A percentile compares a stretch with the other conserved stretches of the same genome.
Evolutionary conservation across 2,329 filamentous ascomycete genomes (phyloP).

Genomic region (Pleurostoma richardsiae): DNA sequence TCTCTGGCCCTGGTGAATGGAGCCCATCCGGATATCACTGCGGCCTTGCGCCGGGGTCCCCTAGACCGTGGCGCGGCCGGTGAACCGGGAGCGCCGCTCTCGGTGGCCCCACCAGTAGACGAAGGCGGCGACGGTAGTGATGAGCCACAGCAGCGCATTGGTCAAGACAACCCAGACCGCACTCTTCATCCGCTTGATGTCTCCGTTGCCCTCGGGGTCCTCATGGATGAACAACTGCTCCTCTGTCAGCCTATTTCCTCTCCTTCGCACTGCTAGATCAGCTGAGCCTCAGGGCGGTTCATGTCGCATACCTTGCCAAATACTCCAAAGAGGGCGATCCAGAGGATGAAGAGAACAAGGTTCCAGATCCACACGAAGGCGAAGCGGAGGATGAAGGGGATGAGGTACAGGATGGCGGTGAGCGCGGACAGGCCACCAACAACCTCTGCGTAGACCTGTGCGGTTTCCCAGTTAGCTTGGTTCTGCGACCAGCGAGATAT

Average conservation of each 20-base stretch:
- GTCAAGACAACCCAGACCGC: constrained; percentile 79
- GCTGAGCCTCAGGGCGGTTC: too few relatives aligned
- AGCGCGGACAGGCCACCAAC: constrained; percentile 61
- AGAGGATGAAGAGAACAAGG: constrained; percentile 67
- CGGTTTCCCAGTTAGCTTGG: background rate
- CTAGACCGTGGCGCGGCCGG: constrained; percentile 52
- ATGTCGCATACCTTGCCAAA: constrained; percentile 53
- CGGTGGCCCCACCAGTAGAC: constrained; percentile 56
- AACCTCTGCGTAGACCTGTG: constrained; percentile 65
- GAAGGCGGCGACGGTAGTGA: constrained; percentile 50
- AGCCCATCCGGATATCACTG: constrained; percentile 2
- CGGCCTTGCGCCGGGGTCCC: constrained; percentile 2
- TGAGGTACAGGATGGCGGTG: constrained; percentile 59
- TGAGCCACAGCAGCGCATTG: constrained; percentile 72
- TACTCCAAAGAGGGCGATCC: constrained; percentile 76
- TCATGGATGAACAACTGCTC: constrained; percentile 63
- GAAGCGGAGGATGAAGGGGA: constrained; percentile 55
- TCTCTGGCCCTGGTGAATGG: too few relatives aligned
- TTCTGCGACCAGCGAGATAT: too few relatives aligned
- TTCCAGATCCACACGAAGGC: constrained; percentile 63
- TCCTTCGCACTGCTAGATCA: too few relatives aligned
- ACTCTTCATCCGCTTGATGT: constrained; percentile 73
- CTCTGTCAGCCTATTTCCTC: too few relatives aligned
- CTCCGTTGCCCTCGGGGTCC: constrained; percentile 56
- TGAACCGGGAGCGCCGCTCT: constrained; percentile 49